Evolutionary conservation across 352 stramenopile genomes (phyloP).

Genomic region (Phytophthora pistaciae): DNA sequence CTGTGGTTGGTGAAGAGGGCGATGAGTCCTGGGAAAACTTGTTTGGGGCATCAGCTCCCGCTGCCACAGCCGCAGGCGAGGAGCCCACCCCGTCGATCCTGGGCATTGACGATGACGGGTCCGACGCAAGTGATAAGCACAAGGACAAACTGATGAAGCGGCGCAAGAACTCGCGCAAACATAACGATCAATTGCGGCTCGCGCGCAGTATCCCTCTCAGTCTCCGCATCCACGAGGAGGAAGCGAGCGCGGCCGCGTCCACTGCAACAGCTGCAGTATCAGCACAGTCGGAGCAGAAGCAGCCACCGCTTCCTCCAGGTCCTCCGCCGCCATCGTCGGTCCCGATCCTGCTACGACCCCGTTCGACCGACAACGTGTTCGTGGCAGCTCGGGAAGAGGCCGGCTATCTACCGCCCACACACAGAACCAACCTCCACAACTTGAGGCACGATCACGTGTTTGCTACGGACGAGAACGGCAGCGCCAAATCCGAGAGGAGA

Average conservation of each 20-base stretch:
- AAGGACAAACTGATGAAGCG: constrained; percentile 60
- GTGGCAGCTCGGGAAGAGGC: constrained; percentile 25
- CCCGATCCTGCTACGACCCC: constrained; percentile 37
- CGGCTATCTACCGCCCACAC: constrained; percentile 31
- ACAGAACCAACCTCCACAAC: constrained; percentile 18
- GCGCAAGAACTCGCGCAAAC: constrained; percentile 72
- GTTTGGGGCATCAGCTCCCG: constrained; percentile 49
- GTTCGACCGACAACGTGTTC: constrained; percentile 49
- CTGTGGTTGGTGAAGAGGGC: constrained; percentile 41
- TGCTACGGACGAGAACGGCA: constrained; percentile 33
- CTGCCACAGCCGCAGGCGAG: constrained; percentile 14
- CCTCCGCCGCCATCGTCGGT: constrained; percentile 30
- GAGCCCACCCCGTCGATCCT: constrained; percentile 37
- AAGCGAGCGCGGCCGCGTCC: constrained; percentile 19
- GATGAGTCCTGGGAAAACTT: constrained; percentile 81
- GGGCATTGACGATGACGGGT: constrained; percentile 37
- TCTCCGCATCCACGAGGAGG: constrained; percentile 60
- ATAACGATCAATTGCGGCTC: constrained; percentile 74
- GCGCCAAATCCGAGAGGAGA: constrained; percentile 25
- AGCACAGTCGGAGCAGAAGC: constrained; percentile 22
- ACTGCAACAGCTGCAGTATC: constrained; percentile 17
- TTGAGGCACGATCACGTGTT: constrained; percentile 18
- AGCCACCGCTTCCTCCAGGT: constrained; percentile 35
- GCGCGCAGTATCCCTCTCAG: constrained; percentile 62
- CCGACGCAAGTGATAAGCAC: constrained; percentile 43